phyloP scores from a whole-genome alignment of 108 stramenopile genomes.

The Cyclostephanos tholiformis region DNA sequence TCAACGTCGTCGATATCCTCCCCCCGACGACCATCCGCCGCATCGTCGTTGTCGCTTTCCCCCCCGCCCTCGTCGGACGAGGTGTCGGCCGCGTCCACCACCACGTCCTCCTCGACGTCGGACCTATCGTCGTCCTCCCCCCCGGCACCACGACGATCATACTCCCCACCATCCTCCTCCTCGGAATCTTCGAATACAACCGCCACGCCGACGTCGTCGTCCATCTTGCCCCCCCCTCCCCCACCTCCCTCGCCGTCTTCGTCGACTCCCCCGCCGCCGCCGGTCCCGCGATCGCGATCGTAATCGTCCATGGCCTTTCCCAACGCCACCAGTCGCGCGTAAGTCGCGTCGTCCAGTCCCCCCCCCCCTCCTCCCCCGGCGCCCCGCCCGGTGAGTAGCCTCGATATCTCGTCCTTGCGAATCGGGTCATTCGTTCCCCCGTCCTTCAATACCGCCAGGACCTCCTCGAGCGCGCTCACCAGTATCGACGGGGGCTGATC shows the following conservation, averaged over 20 bases:
- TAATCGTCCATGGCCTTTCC: constrained; percentile 93
- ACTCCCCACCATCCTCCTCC: constrained; percentile 66
- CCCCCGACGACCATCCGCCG: constrained; percentile 41
- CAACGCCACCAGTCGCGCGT: constrained; percentile 78
- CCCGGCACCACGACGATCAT: constrained; percentile 6
- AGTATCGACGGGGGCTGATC: constrained; percentile 92
- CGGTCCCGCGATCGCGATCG: constrained; percentile 34
- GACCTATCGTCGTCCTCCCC: constrained; percentile 74
- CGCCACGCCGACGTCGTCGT: constrained; percentile 97
- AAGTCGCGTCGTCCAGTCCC: constrained; percentile 66
- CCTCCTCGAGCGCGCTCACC: constrained; percentile 92
- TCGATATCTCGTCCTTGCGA: constrained; percentile 74
- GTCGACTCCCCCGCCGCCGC: constrained; percentile 16
- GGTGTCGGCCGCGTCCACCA: constrained; percentile 67
- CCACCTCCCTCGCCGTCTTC: constrained; percentile 52
- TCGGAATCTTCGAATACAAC: constrained; percentile 97
- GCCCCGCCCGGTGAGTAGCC: constrained; percentile 73
- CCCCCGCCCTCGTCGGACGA: constrained; percentile 84
- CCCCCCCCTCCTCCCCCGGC: constrained; percentile 23
- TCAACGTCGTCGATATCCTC: constrained; percentile 54
- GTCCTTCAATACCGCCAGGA: constrained; percentile 86
- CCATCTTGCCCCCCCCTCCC: constrained; percentile 49
- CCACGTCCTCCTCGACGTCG: constrained; percentile 84
- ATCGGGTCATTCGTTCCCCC: constrained; percentile 74
- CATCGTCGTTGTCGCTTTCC: constrained; percentile 63